Conservation (phyloP, 129 eudicot genomes). For the Flaveria bidentis region DNA sequence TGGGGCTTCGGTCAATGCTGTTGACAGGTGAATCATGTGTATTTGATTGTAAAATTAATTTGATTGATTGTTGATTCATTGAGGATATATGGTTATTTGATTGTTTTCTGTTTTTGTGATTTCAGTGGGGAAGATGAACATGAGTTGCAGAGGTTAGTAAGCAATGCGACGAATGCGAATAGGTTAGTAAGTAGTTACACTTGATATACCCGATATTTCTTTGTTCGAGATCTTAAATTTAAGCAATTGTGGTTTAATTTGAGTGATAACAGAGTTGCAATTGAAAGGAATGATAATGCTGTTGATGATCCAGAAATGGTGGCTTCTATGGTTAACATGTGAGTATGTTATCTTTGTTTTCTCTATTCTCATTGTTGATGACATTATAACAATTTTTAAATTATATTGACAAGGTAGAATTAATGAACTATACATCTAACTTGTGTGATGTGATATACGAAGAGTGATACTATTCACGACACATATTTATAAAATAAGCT, state of each 20-base stretch:
- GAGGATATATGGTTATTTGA: background rate
- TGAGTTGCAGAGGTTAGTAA: slow-evolving; percentile 43
- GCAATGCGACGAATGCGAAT: slow-evolving; percentile 54
- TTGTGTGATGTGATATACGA: no score
- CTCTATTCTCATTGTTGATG: background rate
- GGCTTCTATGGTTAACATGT: slow-evolving; percentile 64
- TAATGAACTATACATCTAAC: no score
- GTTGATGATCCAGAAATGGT: slow-evolving; percentile 64
- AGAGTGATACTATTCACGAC: no score
- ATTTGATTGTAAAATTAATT: background rate
- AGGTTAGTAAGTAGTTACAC: slow-evolving; percentile 38
- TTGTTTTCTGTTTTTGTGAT: background rate
- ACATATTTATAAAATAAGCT: no score
- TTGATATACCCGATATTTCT: background rate
- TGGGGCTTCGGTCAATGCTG: slow-evolving; percentile 29
- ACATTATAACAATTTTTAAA: background rate
- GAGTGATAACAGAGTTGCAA: background rate
- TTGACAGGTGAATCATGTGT: slow-evolving; percentile 27
- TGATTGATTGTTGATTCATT: background rate
- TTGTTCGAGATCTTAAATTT: slow-evolving; percentile 1
- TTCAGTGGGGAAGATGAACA: slow-evolving; percentile 48
- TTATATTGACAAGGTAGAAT: no score
- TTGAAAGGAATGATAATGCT: slow-evolving; percentile 45
- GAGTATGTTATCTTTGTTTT: slow-evolving; percentile 25
- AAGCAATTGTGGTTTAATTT: background rate